Percentiles rank a stretch among this genome's conserved stretches.
Evolutionary conservation across 176 grass and related monocot species (phyloP).

Genomic region (Pontederia crassipes): DNA sequence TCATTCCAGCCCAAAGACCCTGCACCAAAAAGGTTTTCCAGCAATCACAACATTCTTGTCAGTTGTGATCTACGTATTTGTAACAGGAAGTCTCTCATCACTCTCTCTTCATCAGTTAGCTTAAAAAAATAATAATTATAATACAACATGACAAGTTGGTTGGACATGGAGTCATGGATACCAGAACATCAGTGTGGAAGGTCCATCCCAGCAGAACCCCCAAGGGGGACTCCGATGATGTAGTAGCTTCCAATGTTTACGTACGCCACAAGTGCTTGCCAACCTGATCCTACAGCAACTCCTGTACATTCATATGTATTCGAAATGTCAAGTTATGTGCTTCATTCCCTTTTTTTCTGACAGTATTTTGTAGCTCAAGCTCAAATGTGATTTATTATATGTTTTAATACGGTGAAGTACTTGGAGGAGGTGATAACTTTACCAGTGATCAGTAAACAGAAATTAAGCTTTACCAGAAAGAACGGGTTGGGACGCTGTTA

Average conservation of each 20-base stretch:
- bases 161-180: background rate
- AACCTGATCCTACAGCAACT: constrained; percentile 52
- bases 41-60: too few species aligned
- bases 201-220: constrained; percentile 27
- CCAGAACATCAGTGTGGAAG: constrained; percentile 1
- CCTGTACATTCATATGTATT: constrained; percentile 20
- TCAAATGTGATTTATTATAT: too few species aligned
- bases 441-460: too few species aligned
- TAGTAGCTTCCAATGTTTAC: constrained; percentile 60
- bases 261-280: constrained; percentile 50
- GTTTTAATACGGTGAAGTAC: too few species aligned
- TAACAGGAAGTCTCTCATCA: too few species aligned
- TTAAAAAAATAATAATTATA: too few species aligned
- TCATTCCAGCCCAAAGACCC: constrained; percentile 60
- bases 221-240: constrained; percentile 40
- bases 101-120: too few species aligned
- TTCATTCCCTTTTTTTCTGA: too few species aligned
- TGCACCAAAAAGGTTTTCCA: background rate
- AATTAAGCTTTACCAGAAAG: constrained; percentile 29
- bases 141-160: too few species aligned
- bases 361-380: too few species aligned
- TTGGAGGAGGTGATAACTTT: background rate
- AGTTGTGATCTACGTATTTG: too few species aligned
- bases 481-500: constrained; percentile 48
- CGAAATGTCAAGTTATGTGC: too few species aligned